Evolutionary conservation across 139 green algal genomes (phyloP).

Genomic region (Microglena sp.): DNA sequence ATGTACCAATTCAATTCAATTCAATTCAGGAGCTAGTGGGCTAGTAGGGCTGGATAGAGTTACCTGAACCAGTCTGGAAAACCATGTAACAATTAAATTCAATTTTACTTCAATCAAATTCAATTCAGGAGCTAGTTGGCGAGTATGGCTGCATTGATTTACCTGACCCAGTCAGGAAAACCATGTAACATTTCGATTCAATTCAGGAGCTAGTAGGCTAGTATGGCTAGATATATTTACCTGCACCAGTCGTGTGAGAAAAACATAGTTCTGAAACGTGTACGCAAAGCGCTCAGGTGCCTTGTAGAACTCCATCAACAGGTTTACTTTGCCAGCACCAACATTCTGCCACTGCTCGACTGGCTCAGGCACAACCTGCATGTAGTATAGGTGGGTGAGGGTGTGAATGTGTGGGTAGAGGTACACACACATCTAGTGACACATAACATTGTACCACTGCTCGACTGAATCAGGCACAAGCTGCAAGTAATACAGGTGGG

Average conservation of each 20-base stretch:
- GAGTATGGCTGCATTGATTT: no score
- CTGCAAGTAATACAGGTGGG: not conserved
- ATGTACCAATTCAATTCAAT: no score
- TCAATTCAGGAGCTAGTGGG: no score
- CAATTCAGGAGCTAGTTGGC: no score
- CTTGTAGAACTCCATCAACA: conserved; percentile 89
- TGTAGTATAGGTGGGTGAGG: not conserved
- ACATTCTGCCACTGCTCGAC: conserved; percentile 88
- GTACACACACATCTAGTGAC: not conserved
- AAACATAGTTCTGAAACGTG: conserved; percentile 97
- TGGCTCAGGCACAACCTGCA: conserved; percentile 86
- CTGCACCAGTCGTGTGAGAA: conserved; percentile 71
- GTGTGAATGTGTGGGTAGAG: not conserved
- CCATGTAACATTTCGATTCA: not conserved
- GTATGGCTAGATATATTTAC: conserved; percentile 11
- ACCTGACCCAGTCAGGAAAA: no score
- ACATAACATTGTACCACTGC: no score
- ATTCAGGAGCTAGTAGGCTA: no score
- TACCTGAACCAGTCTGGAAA: no score
- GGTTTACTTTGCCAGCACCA: conserved; percentile 50
- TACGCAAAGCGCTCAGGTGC: conserved; percentile 82
- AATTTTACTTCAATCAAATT: no score
- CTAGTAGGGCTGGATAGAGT: no score
- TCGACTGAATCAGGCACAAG: not conserved
- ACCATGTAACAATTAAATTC: no score